Evolutionary conservation across 192 early-diverging fungal species (phyloP).

Genomic region (Coemansia sp.): DNA sequence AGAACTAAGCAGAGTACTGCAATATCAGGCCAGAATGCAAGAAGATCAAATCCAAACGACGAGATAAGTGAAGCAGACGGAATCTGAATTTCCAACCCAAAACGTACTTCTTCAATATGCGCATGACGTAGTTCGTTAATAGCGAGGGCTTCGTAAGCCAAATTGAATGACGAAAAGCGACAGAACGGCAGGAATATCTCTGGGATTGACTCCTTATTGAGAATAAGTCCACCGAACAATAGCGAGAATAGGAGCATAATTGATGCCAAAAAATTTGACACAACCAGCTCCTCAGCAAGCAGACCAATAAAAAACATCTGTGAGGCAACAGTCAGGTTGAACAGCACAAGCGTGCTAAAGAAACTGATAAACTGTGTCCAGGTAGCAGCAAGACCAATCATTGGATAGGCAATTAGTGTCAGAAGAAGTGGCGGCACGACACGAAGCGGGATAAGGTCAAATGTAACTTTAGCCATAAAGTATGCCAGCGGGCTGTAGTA

Average conservation of each 20-base stretch:
- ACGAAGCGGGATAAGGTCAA: slow-evolving; percentile 67
- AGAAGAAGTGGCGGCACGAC: slow-evolving; percentile 79
- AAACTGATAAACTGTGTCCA: slow-evolving; percentile 67
- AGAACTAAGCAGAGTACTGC: slow-evolving; percentile 61
- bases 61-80: slow-evolving; percentile 82
- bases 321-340: slow-evolving; percentile 76
- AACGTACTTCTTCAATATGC: slow-evolving; percentile 74
- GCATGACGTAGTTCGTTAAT: slow-evolving; percentile 87
- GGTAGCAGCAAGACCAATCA: slow-evolving; percentile 75
- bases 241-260: slow-evolving; percentile 87
- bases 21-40: slow-evolving; percentile 82
- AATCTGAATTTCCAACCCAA: slow-evolving; percentile 81
- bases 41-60: slow-evolving; percentile 84
- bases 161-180: slow-evolving; percentile 78
- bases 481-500: slow-evolving; percentile 62
- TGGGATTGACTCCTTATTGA: slow-evolving; percentile 85
- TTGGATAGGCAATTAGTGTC: slow-evolving; percentile 78
- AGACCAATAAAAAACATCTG: slow-evolving; percentile 75
- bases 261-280: slow-evolving; percentile 74
- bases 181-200: slow-evolving; percentile 61
- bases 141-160: slow-evolving; percentile 84
- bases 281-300: slow-evolving; percentile 68
- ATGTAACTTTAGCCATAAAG: slow-evolving; percentile 64
- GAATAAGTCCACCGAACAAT: slow-evolving; percentile 84
- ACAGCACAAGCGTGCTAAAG: slow-evolving; percentile 75